Percentiles rank a stretch among this genome's conserved stretches.
phyloP scores from a whole-genome alignment of 768 basidiomycete genomes.

The Asterophora lycoperdoides region DNA sequence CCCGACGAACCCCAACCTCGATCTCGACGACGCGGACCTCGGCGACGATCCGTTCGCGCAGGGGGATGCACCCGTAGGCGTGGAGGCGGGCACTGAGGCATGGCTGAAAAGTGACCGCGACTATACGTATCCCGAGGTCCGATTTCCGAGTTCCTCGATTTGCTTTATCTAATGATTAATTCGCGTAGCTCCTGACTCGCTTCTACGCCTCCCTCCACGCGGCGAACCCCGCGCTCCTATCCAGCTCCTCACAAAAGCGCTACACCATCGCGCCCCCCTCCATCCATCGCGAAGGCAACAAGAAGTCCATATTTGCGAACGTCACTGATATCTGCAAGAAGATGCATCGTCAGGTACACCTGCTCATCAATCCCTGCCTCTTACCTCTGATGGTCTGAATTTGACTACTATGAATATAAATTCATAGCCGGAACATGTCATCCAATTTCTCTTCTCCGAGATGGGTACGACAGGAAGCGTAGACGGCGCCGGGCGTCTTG shows the following conservation, averaged over 20 bases:
- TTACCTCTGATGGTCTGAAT: background rate
- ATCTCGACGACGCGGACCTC: slow-evolving; percentile 76
- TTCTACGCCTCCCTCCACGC: slow-evolving; percentile 91
- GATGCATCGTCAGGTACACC: slow-evolving; percentile 83
- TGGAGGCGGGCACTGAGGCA: slow-evolving; percentile 76
- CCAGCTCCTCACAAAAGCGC: slow-evolving; percentile 78
- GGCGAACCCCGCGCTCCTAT: slow-evolving; percentile 88
- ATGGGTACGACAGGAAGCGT: slow-evolving; percentile 97
- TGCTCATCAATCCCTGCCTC: too few species aligned
- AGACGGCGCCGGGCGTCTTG: slow-evolving; percentile 85
- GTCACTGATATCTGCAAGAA: slow-evolving; percentile 96
- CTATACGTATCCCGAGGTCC: slow-evolving; percentile 91
- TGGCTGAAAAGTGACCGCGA: slow-evolving; percentile 94
- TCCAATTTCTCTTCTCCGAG: slow-evolving; percentile 94
- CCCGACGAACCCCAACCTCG: slow-evolving; percentile 52
- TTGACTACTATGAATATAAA: background rate
- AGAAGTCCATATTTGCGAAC: slow-evolving; percentile 96
- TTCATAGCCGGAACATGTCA: slow-evolving; percentile 88
- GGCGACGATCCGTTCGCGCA: slow-evolving; percentile 86
- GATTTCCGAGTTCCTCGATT: slow-evolving; percentile 13
- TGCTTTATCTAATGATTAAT: too few species aligned
- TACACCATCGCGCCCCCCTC: slow-evolving; percentile 97
- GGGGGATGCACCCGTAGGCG: slow-evolving; percentile 49
- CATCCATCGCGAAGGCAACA: slow-evolving; percentile 92
- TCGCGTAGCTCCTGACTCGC: slow-evolving; percentile 78